These are phyloP conservation scores for Mollisia scopiformis DNA, from an alignment of 2,329 filamentous ascomycete genomes.

Conservation along the genomic window DNA sequence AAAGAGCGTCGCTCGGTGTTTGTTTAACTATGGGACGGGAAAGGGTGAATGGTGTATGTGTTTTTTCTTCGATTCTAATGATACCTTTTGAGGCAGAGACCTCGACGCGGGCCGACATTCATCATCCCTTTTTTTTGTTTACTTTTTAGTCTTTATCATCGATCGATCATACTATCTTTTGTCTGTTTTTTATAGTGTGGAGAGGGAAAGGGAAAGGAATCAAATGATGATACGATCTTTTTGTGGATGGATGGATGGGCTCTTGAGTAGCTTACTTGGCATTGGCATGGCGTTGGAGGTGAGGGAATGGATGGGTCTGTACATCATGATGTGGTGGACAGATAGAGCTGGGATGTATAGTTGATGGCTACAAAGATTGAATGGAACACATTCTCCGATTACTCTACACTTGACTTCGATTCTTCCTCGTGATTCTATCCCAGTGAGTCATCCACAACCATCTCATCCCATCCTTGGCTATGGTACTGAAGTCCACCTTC, in stretches of 20 bases:
- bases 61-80: slow-evolving; percentile 18
- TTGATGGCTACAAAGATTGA: background rate
- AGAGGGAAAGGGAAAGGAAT: background rate
- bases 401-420: background rate
- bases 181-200: background rate
- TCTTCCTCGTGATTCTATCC: no score
- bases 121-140: background rate
- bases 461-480: no score
- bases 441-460: background rate
- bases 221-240: background rate
- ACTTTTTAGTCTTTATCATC: background rate
- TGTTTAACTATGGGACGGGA: slow-evolving; percentile 5
- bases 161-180: no score
- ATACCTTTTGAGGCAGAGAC: slow-evolving; percentile 13
- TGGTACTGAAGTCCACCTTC: no score
- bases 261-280: background rate
- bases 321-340: background rate
- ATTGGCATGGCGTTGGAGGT: background rate
- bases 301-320: background rate
- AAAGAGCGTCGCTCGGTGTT: background rate
- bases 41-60: slow-evolving; percentile 6
- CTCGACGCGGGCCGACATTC: background rate
- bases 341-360: background rate
- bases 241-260: background rate
- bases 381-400: background rate